Percentiles rank a stretch among this genome's conserved stretches.
phyloP scores from a whole-genome alignment of 2,329 filamentous ascomycete genomes.

The Hypomyces rosellus region DNA sequence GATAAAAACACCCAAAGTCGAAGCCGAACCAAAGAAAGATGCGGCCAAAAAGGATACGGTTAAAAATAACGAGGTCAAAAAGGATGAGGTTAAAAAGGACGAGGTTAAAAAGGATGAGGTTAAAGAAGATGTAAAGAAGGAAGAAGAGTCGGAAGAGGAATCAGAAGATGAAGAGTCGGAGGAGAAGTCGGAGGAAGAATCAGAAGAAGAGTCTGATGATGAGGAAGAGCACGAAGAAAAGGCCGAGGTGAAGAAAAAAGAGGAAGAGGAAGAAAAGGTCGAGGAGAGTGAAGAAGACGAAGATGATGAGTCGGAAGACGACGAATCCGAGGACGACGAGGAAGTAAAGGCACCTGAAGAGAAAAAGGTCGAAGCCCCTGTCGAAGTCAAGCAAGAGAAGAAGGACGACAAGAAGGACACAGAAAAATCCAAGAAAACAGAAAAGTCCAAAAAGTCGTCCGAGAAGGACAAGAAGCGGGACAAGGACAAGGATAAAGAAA shows the following conservation, averaged over 20 bases:
- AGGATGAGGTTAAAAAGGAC: constrained; percentile 13
- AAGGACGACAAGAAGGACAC: constrained; percentile 15
- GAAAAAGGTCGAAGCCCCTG: constrained; percentile 8
- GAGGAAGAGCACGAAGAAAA: constrained; percentile 8
- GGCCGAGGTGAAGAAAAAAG: constrained; percentile 9
- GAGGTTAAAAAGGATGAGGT: constrained; percentile 8
- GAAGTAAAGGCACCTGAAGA: constrained; percentile 8
- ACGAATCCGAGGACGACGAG: constrained; percentile 18
- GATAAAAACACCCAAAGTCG: no score
- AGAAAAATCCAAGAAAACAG: constrained; percentile 10
- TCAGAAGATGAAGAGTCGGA: constrained; percentile 4
- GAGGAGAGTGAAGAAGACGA: constrained; percentile 8
- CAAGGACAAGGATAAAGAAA: constrained; percentile 12
- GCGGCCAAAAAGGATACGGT: no score
- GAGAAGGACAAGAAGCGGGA: constrained; percentile 13
- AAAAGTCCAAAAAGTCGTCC: background rate
- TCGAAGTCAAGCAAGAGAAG: background rate
- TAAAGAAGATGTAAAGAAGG: constrained; percentile 9
- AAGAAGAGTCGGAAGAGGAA: constrained; percentile 7
- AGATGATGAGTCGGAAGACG: constrained; percentile 7
- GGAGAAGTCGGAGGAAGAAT: constrained; percentile 8
- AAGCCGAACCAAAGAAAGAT: no score
- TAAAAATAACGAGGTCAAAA: constrained; percentile 13
- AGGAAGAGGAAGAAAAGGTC: constrained; percentile 7
- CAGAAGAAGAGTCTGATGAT: background rate